A percentile compares a stretch with the other conserved stretches of the same genome.
phyloP scores from a whole-genome alignment of 345 rosid species.

The Murraya koenigii region DNA sequence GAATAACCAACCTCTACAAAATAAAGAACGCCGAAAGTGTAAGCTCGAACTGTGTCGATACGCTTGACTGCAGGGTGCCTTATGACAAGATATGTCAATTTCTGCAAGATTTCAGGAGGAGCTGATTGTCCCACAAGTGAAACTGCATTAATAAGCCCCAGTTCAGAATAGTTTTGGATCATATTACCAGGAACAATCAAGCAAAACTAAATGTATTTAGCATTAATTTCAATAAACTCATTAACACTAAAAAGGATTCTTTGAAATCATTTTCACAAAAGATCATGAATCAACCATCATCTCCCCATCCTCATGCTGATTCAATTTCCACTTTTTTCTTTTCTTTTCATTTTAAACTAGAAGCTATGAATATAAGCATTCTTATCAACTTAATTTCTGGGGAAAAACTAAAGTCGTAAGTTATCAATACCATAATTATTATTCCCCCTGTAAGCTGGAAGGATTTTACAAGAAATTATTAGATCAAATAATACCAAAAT shows the following conservation, averaged over 20 bases:
- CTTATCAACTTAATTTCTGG: background rate
- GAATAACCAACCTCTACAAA: conserved; percentile 76
- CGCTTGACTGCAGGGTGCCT: conserved; percentile 74
- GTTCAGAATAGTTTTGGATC: background rate
- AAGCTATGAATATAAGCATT: background rate
- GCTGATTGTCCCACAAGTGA: conserved; percentile 92
- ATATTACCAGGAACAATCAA: background rate
- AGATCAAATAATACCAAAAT: background rate
- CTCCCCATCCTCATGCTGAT: background rate
- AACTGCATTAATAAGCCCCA: conserved; percentile 38
- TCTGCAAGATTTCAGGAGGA: conserved; percentile 76
- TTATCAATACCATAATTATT: background rate
- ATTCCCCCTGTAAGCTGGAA: background rate
- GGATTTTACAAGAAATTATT: background rate
- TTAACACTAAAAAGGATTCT: background rate
- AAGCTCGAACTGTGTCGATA: conserved; percentile 90
- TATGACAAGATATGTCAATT: conserved; percentile 68
- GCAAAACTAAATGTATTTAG: background rate
- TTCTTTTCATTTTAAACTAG: background rate
- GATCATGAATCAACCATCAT: background rate
- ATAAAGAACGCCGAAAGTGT: conserved; percentile 86
- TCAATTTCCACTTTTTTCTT: no score
- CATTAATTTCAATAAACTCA: background rate
- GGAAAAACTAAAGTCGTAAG: background rate
- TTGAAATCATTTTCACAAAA: background rate